Evolutionary conservation across 495 filamentous ascomycete species (phyloP).

Genomic region (Rhizodiscina lignyota): DNA sequence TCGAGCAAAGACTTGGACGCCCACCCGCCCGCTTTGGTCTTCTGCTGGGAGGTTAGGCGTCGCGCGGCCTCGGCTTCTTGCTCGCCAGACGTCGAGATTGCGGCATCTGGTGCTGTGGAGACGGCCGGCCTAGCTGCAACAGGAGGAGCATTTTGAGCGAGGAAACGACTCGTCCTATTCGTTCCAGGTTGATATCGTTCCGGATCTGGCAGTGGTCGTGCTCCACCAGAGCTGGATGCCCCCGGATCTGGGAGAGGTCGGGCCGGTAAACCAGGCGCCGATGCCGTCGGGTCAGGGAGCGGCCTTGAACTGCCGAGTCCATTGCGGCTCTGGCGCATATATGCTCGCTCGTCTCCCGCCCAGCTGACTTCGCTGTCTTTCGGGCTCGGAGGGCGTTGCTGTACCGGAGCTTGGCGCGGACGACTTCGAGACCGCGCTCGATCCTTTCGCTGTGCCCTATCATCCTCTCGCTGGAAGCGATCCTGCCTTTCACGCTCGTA

Average conservation of each 20-base stretch:
- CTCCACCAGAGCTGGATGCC: neutral
- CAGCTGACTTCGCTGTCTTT: slow-evolving; percentile 45
- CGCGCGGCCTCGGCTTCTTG: slow-evolving; percentile 53
- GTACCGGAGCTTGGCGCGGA: slow-evolving; percentile 20
- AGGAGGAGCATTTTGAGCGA: slow-evolving; percentile 33
- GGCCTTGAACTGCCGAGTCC: slow-evolving; percentile 20
- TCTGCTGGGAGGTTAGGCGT: slow-evolving; percentile 41
- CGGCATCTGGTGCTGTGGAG: slow-evolving; percentile 42
- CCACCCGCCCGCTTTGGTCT: slow-evolving; percentile 61
- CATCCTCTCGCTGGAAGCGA: slow-evolving; percentile 20
- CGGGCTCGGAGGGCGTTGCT: slow-evolving; percentile 23
- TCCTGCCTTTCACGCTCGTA: slow-evolving; percentile 71
- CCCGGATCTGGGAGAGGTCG: neutral
- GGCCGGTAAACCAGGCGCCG: slow-evolving; percentile 1
- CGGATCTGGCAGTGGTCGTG: slow-evolving; percentile 16
- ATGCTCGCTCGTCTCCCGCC: slow-evolving; percentile 57
- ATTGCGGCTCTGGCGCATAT: slow-evolving; percentile 53
- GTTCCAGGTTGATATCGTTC: slow-evolving; percentile 4
- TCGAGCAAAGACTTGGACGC: slow-evolving; percentile 72
- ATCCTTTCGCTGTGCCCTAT: slow-evolving; percentile 8
- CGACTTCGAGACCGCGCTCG: slow-evolving; percentile 8
- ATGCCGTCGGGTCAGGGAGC: slow-evolving; percentile 25
- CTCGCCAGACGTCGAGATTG: slow-evolving; percentile 34
- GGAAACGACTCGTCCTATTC: slow-evolving; percentile 25
- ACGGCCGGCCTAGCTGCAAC: slow-evolving; percentile 26